These are phyloP conservation scores for Phylloporus scabripes DNA, from an alignment of 768 basidiomycete genomes.

Conservation along the genomic window DNA sequence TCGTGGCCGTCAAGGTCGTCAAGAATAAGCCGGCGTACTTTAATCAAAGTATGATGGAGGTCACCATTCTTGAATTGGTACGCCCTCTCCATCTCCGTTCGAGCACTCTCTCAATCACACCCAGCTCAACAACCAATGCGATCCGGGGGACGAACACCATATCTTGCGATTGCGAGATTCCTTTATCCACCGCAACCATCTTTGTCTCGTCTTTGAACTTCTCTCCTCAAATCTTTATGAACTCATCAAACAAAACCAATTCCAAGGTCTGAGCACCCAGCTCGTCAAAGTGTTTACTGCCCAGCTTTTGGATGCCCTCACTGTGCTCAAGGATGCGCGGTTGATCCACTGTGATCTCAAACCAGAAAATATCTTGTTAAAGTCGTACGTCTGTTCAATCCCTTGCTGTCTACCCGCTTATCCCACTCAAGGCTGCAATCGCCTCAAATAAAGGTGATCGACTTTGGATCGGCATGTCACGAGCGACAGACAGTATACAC, in stretches of 20 bases:
- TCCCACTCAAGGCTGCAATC: conserved; percentile 69
- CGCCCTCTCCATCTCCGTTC: conserved; percentile 31
- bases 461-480: conserved; percentile 98
- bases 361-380: conserved; percentile 96
- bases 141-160: conserved; percentile 94
- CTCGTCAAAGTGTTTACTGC: conserved; percentile 98
- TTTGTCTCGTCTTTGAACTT: conserved; percentile 97
- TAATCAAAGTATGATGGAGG: conserved; percentile 99
- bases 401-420: neutral
- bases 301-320: conserved; percentile 88
- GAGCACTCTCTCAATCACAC: neutral
- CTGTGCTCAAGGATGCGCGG: conserved; percentile 89
- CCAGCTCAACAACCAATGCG: conserved; percentile 90
- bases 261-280: conserved; percentile 93
- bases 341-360: conserved; percentile 98
- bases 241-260: conserved; percentile 99
- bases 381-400: conserved; percentile 56
- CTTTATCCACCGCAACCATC: conserved; percentile 93
- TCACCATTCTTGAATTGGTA: conserved; percentile 93
- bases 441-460: conserved; percentile 97
- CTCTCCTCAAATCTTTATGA: conserved; percentile 97
- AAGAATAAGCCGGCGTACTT: conserved; percentile 99
- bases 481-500: conserved; percentile 99
- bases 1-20: conserved; percentile 98
- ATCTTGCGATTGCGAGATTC: conserved; percentile 92